These are phyloP conservation scores for Scortechinia acanthostroma DNA, from an alignment of 2,329 filamentous ascomycete genomes.

Conservation along the genomic window DNA sequence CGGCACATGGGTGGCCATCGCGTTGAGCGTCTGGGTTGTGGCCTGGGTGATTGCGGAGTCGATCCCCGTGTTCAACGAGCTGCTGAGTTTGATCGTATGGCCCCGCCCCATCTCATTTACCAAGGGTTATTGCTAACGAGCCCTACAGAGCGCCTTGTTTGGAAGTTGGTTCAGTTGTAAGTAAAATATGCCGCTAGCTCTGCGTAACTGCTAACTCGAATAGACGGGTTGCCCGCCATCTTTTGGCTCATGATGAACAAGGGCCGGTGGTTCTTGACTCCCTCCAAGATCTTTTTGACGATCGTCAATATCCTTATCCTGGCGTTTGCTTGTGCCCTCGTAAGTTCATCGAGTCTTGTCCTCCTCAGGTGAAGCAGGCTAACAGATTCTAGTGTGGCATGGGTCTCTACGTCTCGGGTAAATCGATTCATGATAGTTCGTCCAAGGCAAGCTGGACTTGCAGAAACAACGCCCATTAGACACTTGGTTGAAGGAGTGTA, in stretches of 20 bases:
- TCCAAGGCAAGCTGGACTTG: background rate
- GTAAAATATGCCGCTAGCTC: background rate
- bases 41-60: background rate
- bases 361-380: no score
- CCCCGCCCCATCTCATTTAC: background rate
- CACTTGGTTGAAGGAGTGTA: no score
- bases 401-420: background rate
- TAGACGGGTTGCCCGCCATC: background rate
- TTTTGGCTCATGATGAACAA: background rate
- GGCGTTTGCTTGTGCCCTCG: background rate
- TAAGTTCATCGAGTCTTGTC: background rate
- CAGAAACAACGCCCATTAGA: no score
- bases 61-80: conserved; percentile 1
- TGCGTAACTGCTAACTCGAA: no score
- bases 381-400: background rate
- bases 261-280: background rate
- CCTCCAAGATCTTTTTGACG: background rate
- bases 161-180: conserved; percentile 2
- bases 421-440: background rate
- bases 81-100: background rate
- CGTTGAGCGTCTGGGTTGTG: background rate
- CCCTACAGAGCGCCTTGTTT: conserved; percentile 1
- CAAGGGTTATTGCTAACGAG: background rate
- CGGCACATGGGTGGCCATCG: background rate
- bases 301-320: background rate